These are phyloP conservation scores for Dovyalis caffra DNA, from an alignment of 345 rosid species.

Conservation along the genomic window DNA sequence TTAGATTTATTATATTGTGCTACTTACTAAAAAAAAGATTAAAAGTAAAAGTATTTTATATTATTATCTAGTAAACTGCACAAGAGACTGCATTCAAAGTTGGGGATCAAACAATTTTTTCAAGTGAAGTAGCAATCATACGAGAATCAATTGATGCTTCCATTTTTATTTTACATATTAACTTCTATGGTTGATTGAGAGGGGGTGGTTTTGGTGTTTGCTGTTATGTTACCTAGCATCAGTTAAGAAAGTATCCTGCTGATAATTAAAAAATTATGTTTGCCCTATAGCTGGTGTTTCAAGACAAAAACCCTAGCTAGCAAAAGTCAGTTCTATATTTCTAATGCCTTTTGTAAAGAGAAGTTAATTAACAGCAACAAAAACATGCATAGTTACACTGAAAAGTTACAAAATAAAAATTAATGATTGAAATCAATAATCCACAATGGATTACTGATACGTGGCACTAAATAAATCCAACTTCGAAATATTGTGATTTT, in stretches of 20 bases:
- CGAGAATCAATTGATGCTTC: neutral
- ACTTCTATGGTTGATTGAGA: neutral
- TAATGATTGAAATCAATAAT: neutral
- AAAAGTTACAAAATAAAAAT: neutral
- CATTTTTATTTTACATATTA: neutral
- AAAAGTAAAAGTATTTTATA: too few species aligned
- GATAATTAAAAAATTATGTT: neutral
- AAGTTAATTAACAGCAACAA: neutral
- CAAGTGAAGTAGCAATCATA: neutral
- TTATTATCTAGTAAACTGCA: neutral
- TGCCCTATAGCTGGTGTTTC: neutral
- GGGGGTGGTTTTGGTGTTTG: neutral
- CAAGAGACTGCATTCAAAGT: neutral
- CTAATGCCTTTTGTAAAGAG: neutral
- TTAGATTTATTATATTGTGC: neutral
- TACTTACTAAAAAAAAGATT: too few species aligned
- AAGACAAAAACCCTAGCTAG: neutral
- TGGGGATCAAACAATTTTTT: neutral
- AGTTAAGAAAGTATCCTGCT: neutral
- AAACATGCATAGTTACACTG: neutral
- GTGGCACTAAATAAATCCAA: neutral
- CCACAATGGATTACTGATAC: neutral
- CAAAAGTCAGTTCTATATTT: neutral
- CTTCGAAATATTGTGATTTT: neutral
- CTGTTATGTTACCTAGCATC: neutral